Evolutionary conservation across 2,329 filamentous ascomycete genomes (phyloP), one percentile per base, ranked within the genome.

Genomic region (Coniochaeta sp.): DNA sequence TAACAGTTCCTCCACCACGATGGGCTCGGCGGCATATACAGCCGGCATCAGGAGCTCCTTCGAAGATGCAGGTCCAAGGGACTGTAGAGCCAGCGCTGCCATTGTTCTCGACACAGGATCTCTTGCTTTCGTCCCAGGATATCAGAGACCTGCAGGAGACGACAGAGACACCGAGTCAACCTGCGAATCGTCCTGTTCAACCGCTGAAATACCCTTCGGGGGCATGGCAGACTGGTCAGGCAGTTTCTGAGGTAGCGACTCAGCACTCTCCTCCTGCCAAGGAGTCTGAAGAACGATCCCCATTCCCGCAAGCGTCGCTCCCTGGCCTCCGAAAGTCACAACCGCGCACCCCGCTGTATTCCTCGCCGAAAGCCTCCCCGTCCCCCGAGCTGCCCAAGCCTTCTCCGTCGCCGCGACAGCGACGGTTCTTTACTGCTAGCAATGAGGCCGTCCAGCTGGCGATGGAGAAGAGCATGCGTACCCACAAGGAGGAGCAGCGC

Each of bases 111-210:
- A 79, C 78, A 0, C 79, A 81, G 61, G 79, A 81, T 63, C 60
- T 80, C 1, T 61, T 74, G 1, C 65, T 80, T 9, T 80, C 79
- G 1, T 77, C 79, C 3, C 77, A 81, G 61, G 79, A 81, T 50
- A 60, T 80, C n/a, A 68, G 68, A 42, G 78, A 81, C 22, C 69
- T 80, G 40, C 72, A 74, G 50, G 66, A 70, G 30, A 61, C 69
- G 1, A 59, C 67, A 19, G 19, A 58, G 2, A 66, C 67, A 1
- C 60, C 64, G 32, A 36, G 58, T 9, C 62, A 62, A 28, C 54
- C 38, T 36, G n/a, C n/a, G n/a, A n/a, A n/a, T n/a, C n/a, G n/a
- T n/a, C n/a, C n/a, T n/a, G n/a, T n/a, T n/a, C n/a, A n/a, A n/a
- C n/a, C n/a, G n/a, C n/a, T 19, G n/a, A 40, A 7, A 40, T 19